Conservation (phyloP, 1,284 basidiomycete species). For the Phylloporus sp. region DNA sequence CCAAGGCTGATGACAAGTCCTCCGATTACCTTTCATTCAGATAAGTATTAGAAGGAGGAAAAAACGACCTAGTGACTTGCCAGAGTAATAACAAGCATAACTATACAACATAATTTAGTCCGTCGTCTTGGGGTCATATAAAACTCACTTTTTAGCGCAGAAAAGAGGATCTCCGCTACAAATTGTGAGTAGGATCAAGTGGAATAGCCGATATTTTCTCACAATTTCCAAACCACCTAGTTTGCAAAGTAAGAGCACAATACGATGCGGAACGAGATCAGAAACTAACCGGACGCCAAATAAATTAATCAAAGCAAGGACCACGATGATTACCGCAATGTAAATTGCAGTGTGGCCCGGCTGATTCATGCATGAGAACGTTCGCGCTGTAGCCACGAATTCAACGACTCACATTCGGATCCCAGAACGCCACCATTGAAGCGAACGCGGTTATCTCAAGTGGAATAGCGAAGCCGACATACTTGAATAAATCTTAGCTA, state of each 20-base stretch:
- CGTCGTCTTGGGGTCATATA: not conserved
- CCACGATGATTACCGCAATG: not conserved
- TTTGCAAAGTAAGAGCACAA: not conserved
- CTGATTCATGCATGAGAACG: not conserved
- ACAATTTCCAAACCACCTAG: not conserved
- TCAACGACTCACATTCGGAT: not conserved
- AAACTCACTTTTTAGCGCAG: not conserved
- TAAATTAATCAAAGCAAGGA: not conserved
- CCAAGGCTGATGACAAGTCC: not conserved
- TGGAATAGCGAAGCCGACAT: not conserved
- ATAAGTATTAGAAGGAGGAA: not conserved
- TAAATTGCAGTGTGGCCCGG: not conserved
- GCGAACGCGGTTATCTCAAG: not conserved
- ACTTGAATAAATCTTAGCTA: not conserved
- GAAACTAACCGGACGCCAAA: not conserved
- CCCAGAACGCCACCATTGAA: not conserved
- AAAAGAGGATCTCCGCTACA: not conserved
- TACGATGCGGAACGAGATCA: not conserved
- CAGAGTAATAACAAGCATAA: not conserved
- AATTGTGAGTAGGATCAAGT: not conserved
- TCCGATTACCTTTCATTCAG: not conserved
- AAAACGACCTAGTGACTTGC: not conserved
- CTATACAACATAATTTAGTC: not conserved
- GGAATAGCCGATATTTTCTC: not conserved
- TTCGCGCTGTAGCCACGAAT: not conserved